These are phyloP conservation scores for Chrysopogon serrulatus DNA, from an alignment of 176 grass and related monocot species.

Conservation along the genomic window DNA sequence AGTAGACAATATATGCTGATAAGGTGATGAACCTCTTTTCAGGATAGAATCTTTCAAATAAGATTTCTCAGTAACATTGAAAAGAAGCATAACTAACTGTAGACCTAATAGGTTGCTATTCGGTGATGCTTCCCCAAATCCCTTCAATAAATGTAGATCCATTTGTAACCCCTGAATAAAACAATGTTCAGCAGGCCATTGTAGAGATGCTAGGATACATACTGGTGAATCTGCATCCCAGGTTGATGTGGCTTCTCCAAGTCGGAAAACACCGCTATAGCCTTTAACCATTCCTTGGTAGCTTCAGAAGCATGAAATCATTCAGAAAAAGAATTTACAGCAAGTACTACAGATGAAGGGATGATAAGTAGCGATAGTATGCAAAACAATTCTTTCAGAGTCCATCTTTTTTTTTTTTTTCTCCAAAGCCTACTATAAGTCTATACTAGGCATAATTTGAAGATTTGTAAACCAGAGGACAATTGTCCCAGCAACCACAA, in stretches of 20 bases:
- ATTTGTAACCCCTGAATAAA: neutral
- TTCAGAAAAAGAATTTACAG: neutral
- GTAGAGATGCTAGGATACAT: conserved; percentile 15
- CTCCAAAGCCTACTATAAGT: neutral
- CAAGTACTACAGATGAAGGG: neutral
- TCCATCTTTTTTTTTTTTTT: neutral
- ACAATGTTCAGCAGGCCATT: neutral
- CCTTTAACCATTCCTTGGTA: conserved; percentile 97
- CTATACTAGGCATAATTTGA: neutral
- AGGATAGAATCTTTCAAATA: neutral
- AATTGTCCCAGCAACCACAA: neutral
- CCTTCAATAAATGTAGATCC: neutral
- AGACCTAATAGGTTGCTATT: neutral
- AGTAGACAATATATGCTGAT: neutral
- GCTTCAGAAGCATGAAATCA: conserved; percentile 39
- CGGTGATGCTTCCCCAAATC: neutral
- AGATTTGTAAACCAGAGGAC: neutral
- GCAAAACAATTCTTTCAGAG: neutral
- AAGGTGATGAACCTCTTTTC: neutral
- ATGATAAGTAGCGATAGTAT: neutral
- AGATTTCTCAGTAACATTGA: neutral
- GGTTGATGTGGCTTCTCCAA: conserved; percentile 97
- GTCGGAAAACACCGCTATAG: conserved; percentile 84
- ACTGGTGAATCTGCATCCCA: conserved; percentile 99
- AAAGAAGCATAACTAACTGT: neutral